Evolutionary conservation across 352 stramenopile species (phyloP).

Genomic region (Globisporangium ultimum): DNA sequence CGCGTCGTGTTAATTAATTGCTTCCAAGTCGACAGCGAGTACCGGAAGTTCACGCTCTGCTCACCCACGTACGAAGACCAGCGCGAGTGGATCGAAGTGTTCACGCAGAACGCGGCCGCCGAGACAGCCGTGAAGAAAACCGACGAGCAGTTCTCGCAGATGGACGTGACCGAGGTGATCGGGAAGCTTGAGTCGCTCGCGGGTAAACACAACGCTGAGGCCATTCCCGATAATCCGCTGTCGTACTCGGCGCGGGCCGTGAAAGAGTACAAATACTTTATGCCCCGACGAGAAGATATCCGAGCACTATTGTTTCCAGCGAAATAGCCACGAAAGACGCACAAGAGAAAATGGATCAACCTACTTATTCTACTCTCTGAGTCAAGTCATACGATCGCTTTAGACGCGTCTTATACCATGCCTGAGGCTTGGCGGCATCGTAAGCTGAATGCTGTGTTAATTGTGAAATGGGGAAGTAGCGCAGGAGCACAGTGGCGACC

Average conservation of each 20-base stretch:
- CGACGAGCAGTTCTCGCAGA: slow-evolving; percentile 65
- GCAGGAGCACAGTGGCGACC: too few relatives aligned
- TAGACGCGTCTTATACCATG: too few relatives aligned
- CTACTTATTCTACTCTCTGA: too few relatives aligned
- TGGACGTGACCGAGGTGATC: slow-evolving; percentile 69
- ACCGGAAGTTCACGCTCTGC: slow-evolving; percentile 76
- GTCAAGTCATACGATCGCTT: too few relatives aligned
- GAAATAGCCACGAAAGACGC: too few relatives aligned
- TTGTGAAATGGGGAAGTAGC: too few relatives aligned
- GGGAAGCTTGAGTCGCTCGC: slow-evolving; percentile 75
- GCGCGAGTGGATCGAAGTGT: slow-evolving; percentile 85
- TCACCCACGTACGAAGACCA: slow-evolving; percentile 85
- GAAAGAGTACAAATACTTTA: slow-evolving; percentile 86
- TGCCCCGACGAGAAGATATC: too few relatives aligned
- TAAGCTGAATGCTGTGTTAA: too few relatives aligned
- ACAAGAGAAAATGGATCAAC: too few relatives aligned
- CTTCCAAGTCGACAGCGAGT: slow-evolving; percentile 81
- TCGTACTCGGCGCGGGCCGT: slow-evolving; percentile 79
- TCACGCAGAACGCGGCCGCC: slow-evolving; percentile 79
- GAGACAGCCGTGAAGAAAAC: slow-evolving; percentile 77
- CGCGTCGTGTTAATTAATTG: slow-evolving; percentile 87
- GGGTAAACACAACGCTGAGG: slow-evolving; percentile 66
- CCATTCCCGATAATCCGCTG: slow-evolving; percentile 62
- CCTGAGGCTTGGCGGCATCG: too few relatives aligned
- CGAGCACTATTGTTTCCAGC: too few relatives aligned